Base-by-base conservation (phyloP, 345 rosid genomes). In the Dovyalis caffra region DNA sequence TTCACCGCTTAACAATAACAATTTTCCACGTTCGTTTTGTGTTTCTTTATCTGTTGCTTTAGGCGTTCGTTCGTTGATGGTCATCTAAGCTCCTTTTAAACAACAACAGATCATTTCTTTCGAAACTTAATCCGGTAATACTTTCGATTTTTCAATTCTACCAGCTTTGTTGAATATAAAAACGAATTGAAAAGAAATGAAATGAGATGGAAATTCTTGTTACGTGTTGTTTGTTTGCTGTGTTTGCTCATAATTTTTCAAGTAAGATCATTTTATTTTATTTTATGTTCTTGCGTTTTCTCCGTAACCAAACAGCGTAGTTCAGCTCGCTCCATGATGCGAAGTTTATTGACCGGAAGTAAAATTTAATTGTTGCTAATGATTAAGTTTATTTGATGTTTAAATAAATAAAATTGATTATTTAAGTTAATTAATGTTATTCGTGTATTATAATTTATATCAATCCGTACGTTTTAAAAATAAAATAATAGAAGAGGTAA, bases 11-110 rank as follows among this genome's bases (percentile, higher is more conserved):
- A 10, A n/a, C n/a, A n/a, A 23, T 56, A n/a, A 3, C 28, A 56
- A 9, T 3, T 56, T n/a, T n/a, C n/a, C 25, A 56, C 61, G 4
- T 56, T 23, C 28, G n/a, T 1, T 56, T 56, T 25, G 60, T 56
- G 15, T 9, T 56, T 11, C 28, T 70, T 76, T 29, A 6, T 37
- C 15, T 57, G 5, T 12, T 29, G 23, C 38, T 9, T 76, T 71
- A 84, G 84, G 83, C 63, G 82, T 81, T 84, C 28, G 2, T 56
- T 23, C 73, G 90, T 86, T 85, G 89, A 86, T 88, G 93, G 77
- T 92, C 91, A 87, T 90, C 89, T 92, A 90, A 80, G 57, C 62
- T 70, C 71, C 53, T 26, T 37, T 51, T 56, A 10, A n/a, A 56
- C 11, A 8, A 23, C 62, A 56, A 23, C 28, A n/a, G 28, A 23